These are phyloP conservation scores for Pseudonitzschia pungens DNA, from an alignment of 108 stramenopile species.

Conservation along the genomic window DNA sequence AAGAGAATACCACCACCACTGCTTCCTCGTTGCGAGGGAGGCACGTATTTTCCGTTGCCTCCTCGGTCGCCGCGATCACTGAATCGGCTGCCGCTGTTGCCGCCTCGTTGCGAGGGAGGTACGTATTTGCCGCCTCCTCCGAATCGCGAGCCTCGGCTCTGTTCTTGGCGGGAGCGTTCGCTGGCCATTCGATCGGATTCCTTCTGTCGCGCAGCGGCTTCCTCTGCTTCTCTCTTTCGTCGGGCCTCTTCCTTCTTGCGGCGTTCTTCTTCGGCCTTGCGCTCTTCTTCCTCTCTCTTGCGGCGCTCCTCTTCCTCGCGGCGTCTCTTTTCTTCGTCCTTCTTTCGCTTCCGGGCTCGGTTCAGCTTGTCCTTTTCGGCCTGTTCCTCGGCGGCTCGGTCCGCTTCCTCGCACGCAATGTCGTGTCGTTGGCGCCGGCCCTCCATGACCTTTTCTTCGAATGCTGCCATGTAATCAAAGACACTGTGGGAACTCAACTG, in stretches of 20 bases:
- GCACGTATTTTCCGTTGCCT: conserved; percentile 18
- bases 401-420: conserved; percentile 62
- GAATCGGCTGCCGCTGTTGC: conserved; percentile 29
- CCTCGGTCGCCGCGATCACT: too few species aligned
- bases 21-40: conserved; percentile 30
- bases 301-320: conserved; percentile 50
- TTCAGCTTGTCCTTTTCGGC: conserved; percentile 76
- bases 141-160: conserved; percentile 18
- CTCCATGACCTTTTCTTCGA: conserved; percentile 70
- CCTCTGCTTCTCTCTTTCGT: conserved; percentile 48
- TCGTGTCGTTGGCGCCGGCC: conserved; percentile 56
- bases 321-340: conserved; percentile 51
- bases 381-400: conserved; percentile 63
- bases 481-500: conserved; percentile 49
- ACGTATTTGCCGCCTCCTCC: conserved; percentile 55
- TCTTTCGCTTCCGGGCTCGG: conserved; percentile 67
- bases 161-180: conserved; percentile 41
- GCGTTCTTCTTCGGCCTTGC: conserved; percentile 55
- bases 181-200: conserved; percentile 73
- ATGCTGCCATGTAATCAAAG: conserved; percentile 61
- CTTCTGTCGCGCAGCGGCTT: conserved; percentile 58
- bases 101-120: conserved; percentile 64
- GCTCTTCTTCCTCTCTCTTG: conserved; percentile 56
- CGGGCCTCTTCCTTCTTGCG: conserved; percentile 52
- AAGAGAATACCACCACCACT: conserved; percentile 36